Conservation (phyloP, 2,329 filamentous ascomycete genomes). For the Paraphaeosphaeria minitans region DNA sequence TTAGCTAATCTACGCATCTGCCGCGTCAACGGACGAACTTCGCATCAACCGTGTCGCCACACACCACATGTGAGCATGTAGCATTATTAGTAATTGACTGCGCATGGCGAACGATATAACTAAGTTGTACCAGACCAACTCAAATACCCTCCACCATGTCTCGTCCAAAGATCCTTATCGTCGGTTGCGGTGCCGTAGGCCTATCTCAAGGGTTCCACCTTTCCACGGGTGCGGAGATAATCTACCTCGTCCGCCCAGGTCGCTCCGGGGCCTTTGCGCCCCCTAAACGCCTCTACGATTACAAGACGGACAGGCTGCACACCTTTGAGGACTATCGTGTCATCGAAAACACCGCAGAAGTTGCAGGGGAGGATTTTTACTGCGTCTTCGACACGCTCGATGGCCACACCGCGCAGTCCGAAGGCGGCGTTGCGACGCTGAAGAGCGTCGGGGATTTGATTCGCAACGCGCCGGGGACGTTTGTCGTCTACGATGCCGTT, state of each 20-base stretch:
- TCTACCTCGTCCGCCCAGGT: slow-evolving; percentile 29
- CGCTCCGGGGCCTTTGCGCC: slow-evolving; percentile 22
- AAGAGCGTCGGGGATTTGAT: slow-evolving; percentile 20
- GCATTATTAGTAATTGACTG: neutral
- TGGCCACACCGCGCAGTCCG: slow-evolving; percentile 26
- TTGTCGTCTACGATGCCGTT: slow-evolving; percentile 25
- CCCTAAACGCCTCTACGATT: slow-evolving; percentile 28
- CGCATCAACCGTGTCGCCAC: too few species aligned
- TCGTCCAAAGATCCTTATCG: slow-evolving; percentile 25
- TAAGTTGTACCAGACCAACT: too few species aligned
- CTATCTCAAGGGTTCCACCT: slow-evolving; percentile 27
- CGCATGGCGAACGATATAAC: neutral
- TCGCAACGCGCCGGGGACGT: slow-evolving; percentile 13
- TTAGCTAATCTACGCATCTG: too few species aligned
- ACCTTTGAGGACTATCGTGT: slow-evolving; percentile 24
- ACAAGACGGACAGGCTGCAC: slow-evolving; percentile 23
- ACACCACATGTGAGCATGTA: too few species aligned
- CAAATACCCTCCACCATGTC: slow-evolving; percentile 12
- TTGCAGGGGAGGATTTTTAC: slow-evolving; percentile 20
- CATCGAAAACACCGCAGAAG: slow-evolving; percentile 22
- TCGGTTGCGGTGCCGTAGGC: slow-evolving; percentile 30
- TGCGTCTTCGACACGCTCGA: slow-evolving; percentile 30
- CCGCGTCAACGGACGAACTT: too few species aligned
- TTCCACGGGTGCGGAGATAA: slow-evolving; percentile 24
- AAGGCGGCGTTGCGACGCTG: slow-evolving; percentile 22